A percentile compares a stretch with the other conserved stretches of the same genome.
Conservation (phyloP, 2,329 filamentous ascomycete genomes). For the Colletotrichum destructivum region DNA sequence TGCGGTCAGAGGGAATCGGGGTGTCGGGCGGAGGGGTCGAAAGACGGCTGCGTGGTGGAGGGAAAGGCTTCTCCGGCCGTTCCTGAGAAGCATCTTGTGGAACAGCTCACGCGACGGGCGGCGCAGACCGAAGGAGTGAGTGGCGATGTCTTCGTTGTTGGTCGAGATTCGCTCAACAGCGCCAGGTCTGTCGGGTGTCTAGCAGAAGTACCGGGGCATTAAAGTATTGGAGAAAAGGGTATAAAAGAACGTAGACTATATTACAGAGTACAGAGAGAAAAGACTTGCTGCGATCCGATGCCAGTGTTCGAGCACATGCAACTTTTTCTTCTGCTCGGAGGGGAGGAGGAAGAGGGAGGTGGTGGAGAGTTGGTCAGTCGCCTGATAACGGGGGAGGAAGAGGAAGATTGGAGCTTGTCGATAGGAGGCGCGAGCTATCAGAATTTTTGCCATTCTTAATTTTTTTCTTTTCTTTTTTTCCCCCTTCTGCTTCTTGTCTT, state of each 20-base stretch:
- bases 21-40: slow-evolving; percentile 28
- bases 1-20: slow-evolving; percentile 8
- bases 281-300: slow-evolving; percentile 20
- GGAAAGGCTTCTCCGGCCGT: slow-evolving; percentile 36
- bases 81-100: slow-evolving; percentile 41
- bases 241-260: slow-evolving; percentile 28
- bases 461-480: neutral
- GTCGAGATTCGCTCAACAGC: slow-evolving; percentile 19
- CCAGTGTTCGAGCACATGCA: slow-evolving; percentile 5
- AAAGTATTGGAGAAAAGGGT: slow-evolving; percentile 25
- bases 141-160: neutral
- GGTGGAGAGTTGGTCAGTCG: too few relatives aligned
- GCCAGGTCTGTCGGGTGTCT: slow-evolving; percentile 17
- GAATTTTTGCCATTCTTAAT: slow-evolving; percentile 15
- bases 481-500: too few relatives aligned
- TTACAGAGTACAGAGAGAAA: slow-evolving; percentile 39
- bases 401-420: slow-evolving; percentile 13
- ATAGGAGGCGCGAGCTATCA: slow-evolving; percentile 27
- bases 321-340: neutral
- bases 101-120: slow-evolving; percentile 15
- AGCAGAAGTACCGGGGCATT: slow-evolving; percentile 26
- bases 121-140: slow-evolving; percentile 5
- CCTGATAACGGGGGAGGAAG: neutral
- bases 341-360: neutral
- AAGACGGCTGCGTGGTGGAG: slow-evolving; percentile 38